Percentiles rank a stretch among this genome's conserved stretches.
phyloP scores from a whole-genome alignment of 306 rosid species.

The Ochetophila trinervis region DNA sequence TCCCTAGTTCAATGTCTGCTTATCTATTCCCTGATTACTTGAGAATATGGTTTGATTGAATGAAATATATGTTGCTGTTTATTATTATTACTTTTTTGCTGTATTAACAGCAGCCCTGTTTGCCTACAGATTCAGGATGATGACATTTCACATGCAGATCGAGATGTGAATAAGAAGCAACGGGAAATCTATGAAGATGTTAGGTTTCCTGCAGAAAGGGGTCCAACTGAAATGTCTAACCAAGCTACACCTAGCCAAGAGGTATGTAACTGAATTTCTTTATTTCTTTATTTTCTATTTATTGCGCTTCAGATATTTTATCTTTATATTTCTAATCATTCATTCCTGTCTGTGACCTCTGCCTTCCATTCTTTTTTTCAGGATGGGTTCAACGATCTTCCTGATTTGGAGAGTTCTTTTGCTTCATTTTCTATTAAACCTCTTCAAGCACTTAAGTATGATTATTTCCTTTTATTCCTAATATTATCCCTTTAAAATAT shows the following conservation, averaged over 20 bases:
- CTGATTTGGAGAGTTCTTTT: slow-evolving; percentile 79
- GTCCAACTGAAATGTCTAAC: slow-evolving; percentile 38
- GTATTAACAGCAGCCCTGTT: slow-evolving; percentile 8
- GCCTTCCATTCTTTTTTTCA: slow-evolving; percentile 38
- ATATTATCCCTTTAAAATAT: neutral
- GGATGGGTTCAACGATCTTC: slow-evolving; percentile 70
- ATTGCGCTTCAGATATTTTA: slow-evolving; percentile 10
- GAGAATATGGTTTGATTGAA: neutral
- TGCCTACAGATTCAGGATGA: slow-evolving; percentile 82
- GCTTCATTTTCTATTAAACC: slow-evolving; percentile 86
- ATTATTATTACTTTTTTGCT: neutral
- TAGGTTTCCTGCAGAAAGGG: slow-evolving; percentile 44
- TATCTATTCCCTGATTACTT: neutral
- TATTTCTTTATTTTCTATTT: neutral
- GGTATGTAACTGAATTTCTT: slow-evolving; percentile 40
- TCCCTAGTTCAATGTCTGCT: slow-evolving; percentile 13
- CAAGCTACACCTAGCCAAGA: slow-evolving; percentile 51
- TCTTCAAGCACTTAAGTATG: slow-evolving; percentile 89
- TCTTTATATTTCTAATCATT: slow-evolving; percentile 19
- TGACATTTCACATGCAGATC: slow-evolving; percentile 43
- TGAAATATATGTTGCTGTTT: slow-evolving; percentile 3
- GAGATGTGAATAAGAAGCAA: slow-evolving; percentile 42
- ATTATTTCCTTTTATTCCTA: slow-evolving; percentile 6
- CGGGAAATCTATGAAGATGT: slow-evolving; percentile 37
- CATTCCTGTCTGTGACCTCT: slow-evolving; percentile 16